phyloP scores from a whole-genome alignment of 2,329 filamentous ascomycete genomes.

The Talaromyces sp. region DNA sequence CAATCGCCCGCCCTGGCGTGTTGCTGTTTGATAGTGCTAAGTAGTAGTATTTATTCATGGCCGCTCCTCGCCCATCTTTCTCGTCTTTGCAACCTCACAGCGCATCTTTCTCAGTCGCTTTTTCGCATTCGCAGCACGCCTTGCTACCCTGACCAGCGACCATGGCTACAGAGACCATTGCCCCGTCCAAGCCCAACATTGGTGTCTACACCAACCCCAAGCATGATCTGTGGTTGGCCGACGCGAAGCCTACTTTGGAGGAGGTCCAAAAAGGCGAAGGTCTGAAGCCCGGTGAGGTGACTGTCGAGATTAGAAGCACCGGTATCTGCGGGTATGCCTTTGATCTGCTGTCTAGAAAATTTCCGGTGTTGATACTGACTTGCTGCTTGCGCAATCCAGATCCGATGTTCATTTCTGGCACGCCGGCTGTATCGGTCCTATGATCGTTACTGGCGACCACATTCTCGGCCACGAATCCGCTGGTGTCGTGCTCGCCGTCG shows the following conservation, averaged over 20 bases:
- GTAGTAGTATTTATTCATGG: background rate
- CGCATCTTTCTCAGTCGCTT: background rate
- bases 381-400: constrained; percentile 38
- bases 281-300: constrained; percentile 77
- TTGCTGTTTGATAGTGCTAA: background rate
- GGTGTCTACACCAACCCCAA: constrained; percentile 92
- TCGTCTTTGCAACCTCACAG: background rate
- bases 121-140: background rate
- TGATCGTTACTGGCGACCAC: constrained; percentile 85
- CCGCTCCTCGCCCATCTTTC: background rate
- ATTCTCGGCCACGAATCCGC: constrained; percentile 93
- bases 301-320: constrained; percentile 83
- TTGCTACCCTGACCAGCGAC: background rate
- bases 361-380: background rate
- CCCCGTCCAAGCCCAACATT: constrained; percentile 70
- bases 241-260: constrained; percentile 70
- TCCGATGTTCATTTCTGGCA: constrained; percentile 98
- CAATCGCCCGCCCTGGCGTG: background rate
- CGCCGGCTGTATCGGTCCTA: constrained; percentile 87
- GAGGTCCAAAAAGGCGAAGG: constrained; percentile 62
- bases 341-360: background rate
- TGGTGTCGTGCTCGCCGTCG: constrained; percentile 65
- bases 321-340: constrained; percentile 80
- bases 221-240: constrained; percentile 84
- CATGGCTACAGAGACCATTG: constrained; percentile 7